Evolutionary conservation across 1,284 basidiomycete species (phyloP), one percentile per base, ranked within the genome.

Genomic region (Leccinum subrobustum): DNA sequence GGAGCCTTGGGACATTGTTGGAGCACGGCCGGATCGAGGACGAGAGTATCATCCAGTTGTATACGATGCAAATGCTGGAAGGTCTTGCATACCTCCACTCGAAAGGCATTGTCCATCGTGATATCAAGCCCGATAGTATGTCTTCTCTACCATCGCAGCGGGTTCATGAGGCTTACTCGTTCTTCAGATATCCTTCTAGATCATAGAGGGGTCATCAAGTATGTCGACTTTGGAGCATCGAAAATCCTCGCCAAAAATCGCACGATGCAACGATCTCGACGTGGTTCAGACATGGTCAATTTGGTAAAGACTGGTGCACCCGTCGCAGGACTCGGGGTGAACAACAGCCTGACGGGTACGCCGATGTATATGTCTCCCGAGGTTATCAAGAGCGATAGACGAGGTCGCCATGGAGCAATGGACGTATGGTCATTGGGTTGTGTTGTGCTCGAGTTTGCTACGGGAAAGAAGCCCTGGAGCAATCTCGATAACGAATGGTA

Each of bases 311-410:
- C 72, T 12, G 73, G 73, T 27, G 73, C 63, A 9, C 64, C 72
- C 14, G 71, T 68, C 23, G 80, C 79, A 54, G 78, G 78, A 6
- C 74, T 83, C 7, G 86, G 82, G 14, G 82, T 84, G 75, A 73
- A 74, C 56, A 92, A 91, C 76, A 93, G 92, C 71, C 79, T 98
- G 35, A 98, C 96, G 2, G 97, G 97, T 12, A 99, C 97, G 18
- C 97, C 97, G 0, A 99, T 99, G 96, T 99, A 99, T 77, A 98
- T 99, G 93, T 96, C 95, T 9, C 97, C 97, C 1, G 97, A 99
- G 73, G 90, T 98, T 54, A 99, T 99, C 80, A 95, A 98, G 77
- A 95, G 90, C 68, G 91, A 93, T 67, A 88, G 82, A 66, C 86
- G 89, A 16, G 93, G 94, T 31, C 83, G 91, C 58, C 88, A 93